Evolutionary conservation across 805 yeast genomes (phyloP).

Genomic region (Candida ficus): DNA sequence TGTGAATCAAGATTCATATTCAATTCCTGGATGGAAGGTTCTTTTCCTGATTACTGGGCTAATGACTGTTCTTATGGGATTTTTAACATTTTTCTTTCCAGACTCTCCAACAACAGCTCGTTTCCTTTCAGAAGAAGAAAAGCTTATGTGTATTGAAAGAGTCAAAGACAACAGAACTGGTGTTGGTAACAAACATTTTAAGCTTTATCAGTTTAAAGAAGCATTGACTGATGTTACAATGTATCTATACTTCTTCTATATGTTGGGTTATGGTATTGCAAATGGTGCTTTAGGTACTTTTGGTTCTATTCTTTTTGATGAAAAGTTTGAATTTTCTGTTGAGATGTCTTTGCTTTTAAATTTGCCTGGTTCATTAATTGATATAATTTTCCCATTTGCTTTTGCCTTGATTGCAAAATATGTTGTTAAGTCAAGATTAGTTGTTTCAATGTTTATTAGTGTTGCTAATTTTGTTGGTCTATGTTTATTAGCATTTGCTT

Average conservation of each 20-base stretch:
- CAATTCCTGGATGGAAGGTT: constrained; percentile 53
- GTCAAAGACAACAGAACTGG: constrained; percentile 54
- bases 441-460: constrained; percentile 23
- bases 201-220: constrained; percentile 48
- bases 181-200: constrained; percentile 50
- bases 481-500: constrained; percentile 29
- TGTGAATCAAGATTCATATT: constrained; percentile 31
- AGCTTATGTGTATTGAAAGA: constrained; percentile 43
- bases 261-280: constrained; percentile 38
- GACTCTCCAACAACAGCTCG: constrained; percentile 49
- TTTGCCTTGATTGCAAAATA: constrained; percentile 24
- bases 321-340: constrained; percentile 12
- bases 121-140: constrained; percentile 42
- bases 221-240: constrained; percentile 44
- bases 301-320: constrained; percentile 15
- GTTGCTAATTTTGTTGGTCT: constrained; percentile 6
- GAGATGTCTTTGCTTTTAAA: constrained; percentile 19
- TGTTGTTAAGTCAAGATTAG: constrained; percentile 21
- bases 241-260: constrained; percentile 41
- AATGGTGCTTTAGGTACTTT: constrained; percentile 42
- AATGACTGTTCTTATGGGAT: constrained; percentile 44
- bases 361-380: constrained; percentile 32
- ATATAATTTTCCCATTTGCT: constrained; percentile 20
- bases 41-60: constrained; percentile 56
- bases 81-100: constrained; percentile 44